Base-by-base conservation (phyloP, 371 early-diverging fungal species). In the Mortierella sp. region DNA sequence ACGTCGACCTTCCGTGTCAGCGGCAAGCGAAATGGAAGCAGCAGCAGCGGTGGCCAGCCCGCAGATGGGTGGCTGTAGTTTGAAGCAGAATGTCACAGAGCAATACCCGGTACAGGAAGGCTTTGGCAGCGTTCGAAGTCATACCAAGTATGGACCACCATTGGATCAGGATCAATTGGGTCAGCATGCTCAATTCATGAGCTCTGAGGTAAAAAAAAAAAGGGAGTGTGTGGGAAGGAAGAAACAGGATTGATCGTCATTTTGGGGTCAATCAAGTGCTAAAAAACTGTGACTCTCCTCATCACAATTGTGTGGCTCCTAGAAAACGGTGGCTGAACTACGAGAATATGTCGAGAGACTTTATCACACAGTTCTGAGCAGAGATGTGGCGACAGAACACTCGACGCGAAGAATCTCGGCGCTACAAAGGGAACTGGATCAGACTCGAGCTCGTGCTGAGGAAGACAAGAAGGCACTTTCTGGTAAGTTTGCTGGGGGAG, bases 351-450 rank as follows among this genome's bases (percentile, higher is more conserved):
- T 63, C 24, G 67, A 63, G 13, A 37, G 41, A 19, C 52, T 74
- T 21, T 74, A 67, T 34, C 39, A 40, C n/a, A 74, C 68, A 5
- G 31, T 67, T 19, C 49, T 60, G 14, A 57, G 54, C 31, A 57
- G 60, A 21, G 56, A 60, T 28, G 56, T 60, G 24, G 64, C 68
- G 3, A 14, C 67, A 2, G 56, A 67, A 24, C 43, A 56, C 21
- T 54, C 68, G 4, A 49, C 45, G 24, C 54, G 56, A 19, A 63
- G 67, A 19, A 39, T 52, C 16, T 45, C 55, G 12, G 47, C 40
- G 0, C 24, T 67, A 12, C 59, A 60, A 27, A 63, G 60, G 19
- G 67, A 74, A 46, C 44, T 74, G 21, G 55, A 63, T 10, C 68
- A 63, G 46, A 54, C 25, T 0, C 45, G 48, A 13, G 17, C 28